phyloP scores from a whole-genome alignment of 345 rosid species.

The Toxicodendron radicans region DNA sequence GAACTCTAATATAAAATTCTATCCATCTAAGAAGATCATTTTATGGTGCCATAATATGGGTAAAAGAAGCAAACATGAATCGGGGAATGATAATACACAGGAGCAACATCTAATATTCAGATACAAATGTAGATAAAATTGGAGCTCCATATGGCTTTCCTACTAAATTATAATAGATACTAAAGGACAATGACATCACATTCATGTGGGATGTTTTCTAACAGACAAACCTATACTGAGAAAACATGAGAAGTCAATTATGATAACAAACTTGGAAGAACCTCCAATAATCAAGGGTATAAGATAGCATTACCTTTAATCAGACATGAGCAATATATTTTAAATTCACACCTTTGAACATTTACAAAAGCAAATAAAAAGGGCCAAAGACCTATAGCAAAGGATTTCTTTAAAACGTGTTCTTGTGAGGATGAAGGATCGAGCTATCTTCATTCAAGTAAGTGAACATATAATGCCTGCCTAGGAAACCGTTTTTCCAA shows the following conservation, averaged over 20 bases:
- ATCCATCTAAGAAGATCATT: background rate
- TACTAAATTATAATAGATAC: background rate
- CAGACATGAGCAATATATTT: background rate
- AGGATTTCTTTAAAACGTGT: background rate
- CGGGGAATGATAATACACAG: background rate
- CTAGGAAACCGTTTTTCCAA: background rate
- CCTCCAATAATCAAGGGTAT: background rate
- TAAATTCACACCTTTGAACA: background rate
- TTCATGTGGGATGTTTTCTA: background rate
- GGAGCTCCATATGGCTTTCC: conserved; percentile 4
- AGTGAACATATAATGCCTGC: background rate
- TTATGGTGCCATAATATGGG: background rate
- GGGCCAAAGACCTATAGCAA: background rate
- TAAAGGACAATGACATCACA: background rate
- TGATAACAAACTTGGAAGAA: background rate
- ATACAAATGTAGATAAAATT: background rate
- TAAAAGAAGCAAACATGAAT: conserved; percentile 1
- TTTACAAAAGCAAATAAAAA: background rate
- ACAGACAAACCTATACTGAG: background rate
- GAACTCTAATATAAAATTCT: background rate
- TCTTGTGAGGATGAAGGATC: background rate
- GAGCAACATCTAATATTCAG: background rate
- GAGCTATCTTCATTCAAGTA: background rate
- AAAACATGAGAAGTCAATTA: background rate
- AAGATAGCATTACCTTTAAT: background rate